phyloP scores from a whole-genome alignment of 805 yeast species.

The Wickerhamiella australiensis region DNA sequence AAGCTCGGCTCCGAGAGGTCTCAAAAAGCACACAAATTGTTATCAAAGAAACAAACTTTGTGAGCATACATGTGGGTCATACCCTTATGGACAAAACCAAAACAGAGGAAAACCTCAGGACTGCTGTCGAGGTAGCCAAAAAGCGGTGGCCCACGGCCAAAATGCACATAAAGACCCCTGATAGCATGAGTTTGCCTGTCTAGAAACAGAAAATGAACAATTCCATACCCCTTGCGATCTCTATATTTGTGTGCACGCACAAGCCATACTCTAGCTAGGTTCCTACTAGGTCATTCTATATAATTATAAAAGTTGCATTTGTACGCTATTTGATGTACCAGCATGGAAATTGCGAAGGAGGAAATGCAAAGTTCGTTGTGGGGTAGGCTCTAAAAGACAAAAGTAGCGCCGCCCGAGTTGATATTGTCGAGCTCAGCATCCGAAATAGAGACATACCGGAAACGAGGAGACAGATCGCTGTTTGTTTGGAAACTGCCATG shows the following conservation, averaged over 20 bases:
- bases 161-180: conserved; percentile 21
- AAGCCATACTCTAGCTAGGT: conserved; percentile 6
- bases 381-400: conserved; percentile 32
- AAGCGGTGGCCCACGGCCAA: conserved; percentile 16
- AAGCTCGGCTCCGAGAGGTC: conserved; percentile 11
- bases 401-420: conserved; percentile 72
- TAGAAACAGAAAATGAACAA: neutral
- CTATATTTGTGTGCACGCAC: neutral
- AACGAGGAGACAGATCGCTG: conserved; percentile 54
- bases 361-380: conserved; percentile 19
- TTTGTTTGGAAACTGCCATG: conserved; percentile 17
- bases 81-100: conserved; percentile 20
- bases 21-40: conserved; percentile 18
- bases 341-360: conserved; percentile 18
- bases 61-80: conserved; percentile 20
- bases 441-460: conserved; percentile 52
- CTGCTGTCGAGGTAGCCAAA: conserved; percentile 12
- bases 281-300: conserved; percentile 16
- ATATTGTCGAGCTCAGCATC: conserved; percentile 65
- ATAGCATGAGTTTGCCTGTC: conserved; percentile 17
- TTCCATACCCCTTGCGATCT: neutral
- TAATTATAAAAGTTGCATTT: conserved; percentile 13
- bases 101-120: conserved; percentile 18
- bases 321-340: conserved; percentile 19
- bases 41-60: conserved; percentile 15